Base-by-base conservation (phyloP, 352 stramenopile species). In the Pythium monospermum region DNA sequence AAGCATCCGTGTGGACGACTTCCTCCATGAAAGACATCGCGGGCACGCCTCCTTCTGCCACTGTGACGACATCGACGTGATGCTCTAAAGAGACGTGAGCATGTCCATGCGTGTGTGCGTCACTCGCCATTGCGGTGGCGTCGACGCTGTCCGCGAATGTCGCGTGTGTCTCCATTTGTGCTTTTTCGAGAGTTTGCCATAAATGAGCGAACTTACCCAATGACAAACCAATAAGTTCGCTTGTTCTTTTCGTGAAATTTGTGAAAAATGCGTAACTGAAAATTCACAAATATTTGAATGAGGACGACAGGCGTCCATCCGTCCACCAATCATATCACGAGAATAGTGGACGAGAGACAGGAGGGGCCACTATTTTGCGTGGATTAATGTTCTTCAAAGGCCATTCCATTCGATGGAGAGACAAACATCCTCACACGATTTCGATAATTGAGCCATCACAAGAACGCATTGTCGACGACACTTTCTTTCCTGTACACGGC, bases 351-450 rank as follows among this genome's bases (percentile, higher is more conserved):
- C 44, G 28, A 22, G 6, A 19, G 21, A 39, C 26, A 26, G 27
- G 2, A 53, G 18, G 11, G 46, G 4, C 30, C 28, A 41, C 46
- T 63, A 63, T 63, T 63, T 27, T 30, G 16, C 47, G 41, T 22
- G 19, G 8, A 6, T 10, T 15, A n/a, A 30, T 54, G 40, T 58
- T 43, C 56, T 64, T 64, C 48, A 64, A 58, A 31, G 53, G 56
- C 48, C 56, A 54, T 58, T 25, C 23, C 19, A 37, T 23, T 44
- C 42, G 25, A 19, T 40, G 19, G 16, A 21, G n/a, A n/a, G n/a
- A n/a, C n/a, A n/a, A n/a, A n/a, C n/a, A n/a, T n/a, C n/a, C n/a
- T n/a, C n/a, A n/a, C n/a, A n/a, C 30, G 30, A 35, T 35, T 13
- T 4, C 25, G 50, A 43, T 57, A 49, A 44, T 41, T 57, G 32